These are phyloP conservation scores for Macadamia tetraphylla DNA, from an alignment of 164 flowering plant genomes.

Conservation along the genomic window DNA sequence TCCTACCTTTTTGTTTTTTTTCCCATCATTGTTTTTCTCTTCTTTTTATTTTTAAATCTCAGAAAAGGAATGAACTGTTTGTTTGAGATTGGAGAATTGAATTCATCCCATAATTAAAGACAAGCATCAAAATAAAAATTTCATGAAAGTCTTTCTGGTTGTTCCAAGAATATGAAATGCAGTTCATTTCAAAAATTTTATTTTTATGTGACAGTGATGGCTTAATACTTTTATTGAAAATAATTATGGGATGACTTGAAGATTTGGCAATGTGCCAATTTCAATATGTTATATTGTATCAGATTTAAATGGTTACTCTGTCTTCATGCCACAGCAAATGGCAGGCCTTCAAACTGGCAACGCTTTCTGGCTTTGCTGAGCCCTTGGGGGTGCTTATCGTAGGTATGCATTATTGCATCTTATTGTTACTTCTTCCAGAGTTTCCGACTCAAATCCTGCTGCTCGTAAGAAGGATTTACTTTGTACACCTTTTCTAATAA, in stretches of 20 bases:
- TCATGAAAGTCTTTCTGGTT: not conserved
- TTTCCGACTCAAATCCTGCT: not conserved
- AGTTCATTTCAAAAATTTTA: not conserved
- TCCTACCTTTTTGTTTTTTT: too few species aligned
- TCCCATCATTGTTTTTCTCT: too few species aligned
- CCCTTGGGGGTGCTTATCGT: slow-evolving; percentile 89
- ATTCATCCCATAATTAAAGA: too few species aligned
- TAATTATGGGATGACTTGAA: not conserved
- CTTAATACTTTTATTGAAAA: not conserved
- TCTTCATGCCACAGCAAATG: slow-evolving; percentile 61
- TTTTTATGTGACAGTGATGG: not conserved
- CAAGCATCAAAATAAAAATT: not conserved
- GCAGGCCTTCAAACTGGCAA: slow-evolving; percentile 95
- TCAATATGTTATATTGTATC: not conserved
- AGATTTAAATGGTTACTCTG: slow-evolving; percentile 3
- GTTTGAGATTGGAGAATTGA: too few species aligned
- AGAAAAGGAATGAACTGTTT: too few species aligned
- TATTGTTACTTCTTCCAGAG: not conserved
- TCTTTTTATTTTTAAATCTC: too few species aligned
- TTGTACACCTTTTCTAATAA: not conserved
- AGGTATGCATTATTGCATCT: slow-evolving; percentile 39
- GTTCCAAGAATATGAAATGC: not conserved
- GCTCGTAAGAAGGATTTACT: not conserved
- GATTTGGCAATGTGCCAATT: not conserved
- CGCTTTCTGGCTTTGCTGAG: slow-evolving; percentile 88